Base-by-base conservation (phyloP, 1,284 basidiomycete species). In the Leccinum pallidistipes region DNA sequence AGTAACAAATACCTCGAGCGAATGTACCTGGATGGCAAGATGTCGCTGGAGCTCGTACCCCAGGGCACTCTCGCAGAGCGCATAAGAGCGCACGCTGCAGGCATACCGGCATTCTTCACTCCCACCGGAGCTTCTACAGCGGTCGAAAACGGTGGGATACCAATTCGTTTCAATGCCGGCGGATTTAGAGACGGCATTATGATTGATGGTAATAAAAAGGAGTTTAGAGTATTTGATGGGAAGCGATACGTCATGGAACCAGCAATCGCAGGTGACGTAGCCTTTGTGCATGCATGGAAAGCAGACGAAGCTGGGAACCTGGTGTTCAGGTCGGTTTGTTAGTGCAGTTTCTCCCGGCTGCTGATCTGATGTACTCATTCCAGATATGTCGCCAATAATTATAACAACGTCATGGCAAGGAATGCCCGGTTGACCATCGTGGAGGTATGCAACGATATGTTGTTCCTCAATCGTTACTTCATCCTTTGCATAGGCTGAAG, bases 211-310 rank as follows among this genome's bases (percentile, higher is more conserved):
- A 85, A 87, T 63, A 68, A 65, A 49, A 85, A 83, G 74, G 92
- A 96, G 75, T 81, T 82, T 21, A 81, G 86, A 58, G 86, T 86
- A 66, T 91, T 97, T 72, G 83, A 90, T 67, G 95, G 92, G n/a
- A 85, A 90, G 69, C 81, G 86, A 73, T 97, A 90, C 77, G 80
- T 97, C 55, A 81, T 97, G 68, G 96, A 98, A 77, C 86, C 90
- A 52, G 88, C 93, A 3, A 88, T 97, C 69, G 81, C 86, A 32
- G 94, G 91, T 40, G 92, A 95, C 74, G 86, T 93, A 59, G 95
- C 94, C n/a, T 90, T 98, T 72, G 79, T 98, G 43, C 84, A 91
- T 59, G 95, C 94, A n/a, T 97, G 94, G 94, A 97, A 97, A 78
- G 96, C 89, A 10, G 95, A 98, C 73, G 93, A 94, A 73, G 83